Evolutionary conservation across 2,329 filamentous ascomycete genomes (phyloP).

Genomic region (Neoscytalidium dimidiatum): DNA sequence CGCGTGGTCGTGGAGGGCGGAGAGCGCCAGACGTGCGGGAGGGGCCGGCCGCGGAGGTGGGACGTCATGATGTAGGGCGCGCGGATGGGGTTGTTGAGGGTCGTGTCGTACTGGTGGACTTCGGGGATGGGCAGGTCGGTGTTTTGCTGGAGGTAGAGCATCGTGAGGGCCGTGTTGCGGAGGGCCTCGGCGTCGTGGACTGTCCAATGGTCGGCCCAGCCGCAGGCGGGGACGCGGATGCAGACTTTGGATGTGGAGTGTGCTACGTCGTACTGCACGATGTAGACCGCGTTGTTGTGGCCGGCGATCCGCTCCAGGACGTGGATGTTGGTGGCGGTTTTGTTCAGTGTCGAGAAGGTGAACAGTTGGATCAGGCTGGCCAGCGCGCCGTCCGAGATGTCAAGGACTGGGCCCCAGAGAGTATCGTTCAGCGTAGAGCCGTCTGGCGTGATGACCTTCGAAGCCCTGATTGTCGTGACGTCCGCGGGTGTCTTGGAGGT

Average conservation of each 20-base stretch:
- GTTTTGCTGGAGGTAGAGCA: slow-evolving; percentile 22
- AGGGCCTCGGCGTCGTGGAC: background rate
- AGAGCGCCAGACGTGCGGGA: slow-evolving; percentile 23
- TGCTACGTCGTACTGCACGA: background rate
- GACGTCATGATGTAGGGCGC: slow-evolving; percentile 27
- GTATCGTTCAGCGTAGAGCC: background rate
- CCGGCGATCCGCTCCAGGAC: background rate
- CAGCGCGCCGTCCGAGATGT: background rate
- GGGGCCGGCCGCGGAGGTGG: slow-evolving; percentile 21
- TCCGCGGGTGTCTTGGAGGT: background rate
- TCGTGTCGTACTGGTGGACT: slow-evolving; percentile 23
- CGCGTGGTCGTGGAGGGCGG: background rate
- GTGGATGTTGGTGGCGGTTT: background rate
- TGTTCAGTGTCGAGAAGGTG: slow-evolving; percentile 1
- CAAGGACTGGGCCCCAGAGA: background rate
- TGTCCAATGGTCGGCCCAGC: background rate
- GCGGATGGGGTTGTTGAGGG: slow-evolving; percentile 22
- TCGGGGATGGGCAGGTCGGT: slow-evolving; percentile 24
- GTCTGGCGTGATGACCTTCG: background rate
- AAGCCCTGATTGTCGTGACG: background rate
- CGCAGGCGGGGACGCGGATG: slow-evolving; percentile 2
- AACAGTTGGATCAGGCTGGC: background rate
- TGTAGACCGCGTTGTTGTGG: background rate
- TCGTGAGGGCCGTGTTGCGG: background rate
- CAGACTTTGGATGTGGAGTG: background rate